phyloP scores from a whole-genome alignment of 192 early-diverging fungal species.

The Coemansia sp. region DNA sequence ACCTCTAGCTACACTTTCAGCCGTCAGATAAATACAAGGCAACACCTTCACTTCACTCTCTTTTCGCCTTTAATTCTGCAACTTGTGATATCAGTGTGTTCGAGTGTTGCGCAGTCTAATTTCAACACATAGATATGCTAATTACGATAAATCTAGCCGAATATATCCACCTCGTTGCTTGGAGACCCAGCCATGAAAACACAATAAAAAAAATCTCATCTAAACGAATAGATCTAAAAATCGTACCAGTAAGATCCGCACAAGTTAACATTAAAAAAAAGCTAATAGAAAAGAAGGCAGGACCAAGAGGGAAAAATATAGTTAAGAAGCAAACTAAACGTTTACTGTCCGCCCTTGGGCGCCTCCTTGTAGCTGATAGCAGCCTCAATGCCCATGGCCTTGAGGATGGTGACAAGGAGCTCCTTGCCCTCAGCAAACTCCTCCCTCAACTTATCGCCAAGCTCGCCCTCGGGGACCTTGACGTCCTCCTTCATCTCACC shows the following conservation, averaged over 20 bases:
- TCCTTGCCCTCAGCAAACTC: conserved; percentile 82
- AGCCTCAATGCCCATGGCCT: conserved; percentile 92
- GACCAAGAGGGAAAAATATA: neutral
- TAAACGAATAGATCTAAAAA: too few relatives aligned
- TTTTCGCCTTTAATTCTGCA: too few relatives aligned
- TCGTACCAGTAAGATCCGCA: neutral
- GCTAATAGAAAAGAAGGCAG: neutral
- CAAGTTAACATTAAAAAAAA: neutral
- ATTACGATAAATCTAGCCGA: too few relatives aligned
- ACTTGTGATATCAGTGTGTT: too few relatives aligned
- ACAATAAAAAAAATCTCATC: too few relatives aligned
- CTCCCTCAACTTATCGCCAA: conserved; percentile 69
- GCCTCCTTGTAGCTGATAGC: conserved; percentile 73
- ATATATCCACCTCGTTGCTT: too few relatives aligned
- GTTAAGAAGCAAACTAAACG: neutral
- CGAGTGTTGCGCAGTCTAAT: too few relatives aligned
- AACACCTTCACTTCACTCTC: too few relatives aligned
- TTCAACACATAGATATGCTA: too few relatives aligned
- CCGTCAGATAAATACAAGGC: too few relatives aligned
- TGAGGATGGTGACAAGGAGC: conserved; percentile 78
- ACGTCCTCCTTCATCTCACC: conserved; percentile 95
- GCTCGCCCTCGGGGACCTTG: conserved; percentile 83
- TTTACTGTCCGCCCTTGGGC: conserved; percentile 13
- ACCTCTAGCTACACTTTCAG: too few relatives aligned
- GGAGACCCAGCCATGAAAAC: too few relatives aligned